A percentile compares a stretch with the other conserved stretches of the same genome.
Evolutionary conservation across 495 filamentous ascomycete genomes (phyloP).

Genomic region (Articulospora tetracladia): DNA sequence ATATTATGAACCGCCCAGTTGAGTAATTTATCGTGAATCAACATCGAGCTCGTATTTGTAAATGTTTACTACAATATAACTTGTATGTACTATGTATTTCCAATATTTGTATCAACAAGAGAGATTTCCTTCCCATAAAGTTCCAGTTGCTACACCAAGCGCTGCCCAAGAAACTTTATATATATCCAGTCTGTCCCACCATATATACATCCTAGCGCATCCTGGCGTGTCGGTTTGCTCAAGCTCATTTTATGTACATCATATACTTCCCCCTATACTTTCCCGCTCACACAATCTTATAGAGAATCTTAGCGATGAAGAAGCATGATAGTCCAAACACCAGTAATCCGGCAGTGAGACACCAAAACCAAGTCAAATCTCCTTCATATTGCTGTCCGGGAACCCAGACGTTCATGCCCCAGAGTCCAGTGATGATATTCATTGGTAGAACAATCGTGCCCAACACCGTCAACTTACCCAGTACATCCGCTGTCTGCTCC

Average conservation of each 20-base stretch:
- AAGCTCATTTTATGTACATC: background rate
- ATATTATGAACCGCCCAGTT: too few species aligned
- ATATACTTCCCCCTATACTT: background rate
- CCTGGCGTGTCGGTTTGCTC: background rate
- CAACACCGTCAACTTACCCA: slow-evolving; percentile 92
- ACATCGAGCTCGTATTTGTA: too few species aligned
- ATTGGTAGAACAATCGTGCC: slow-evolving; percentile 96
- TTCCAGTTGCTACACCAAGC: too few species aligned
- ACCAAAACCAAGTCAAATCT: slow-evolving; percentile 53
- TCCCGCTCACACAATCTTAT: slow-evolving; percentile 45
- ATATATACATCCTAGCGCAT: background rate
- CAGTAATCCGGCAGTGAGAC: slow-evolving; percentile 71
- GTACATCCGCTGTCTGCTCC: slow-evolving; percentile 89
- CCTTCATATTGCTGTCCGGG: slow-evolving; percentile 71
- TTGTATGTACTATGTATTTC: background rate
- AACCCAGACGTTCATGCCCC: slow-evolving; percentile 98
- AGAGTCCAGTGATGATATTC: slow-evolving; percentile 98
- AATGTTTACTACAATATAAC: too few species aligned
- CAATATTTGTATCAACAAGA: background rate
- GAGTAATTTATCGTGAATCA: too few species aligned
- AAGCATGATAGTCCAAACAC: slow-evolving; percentile 77
- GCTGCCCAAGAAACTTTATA: too few species aligned
- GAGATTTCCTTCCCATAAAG: too few species aligned
- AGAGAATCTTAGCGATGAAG: slow-evolving; percentile 73
- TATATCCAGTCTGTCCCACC: too few species aligned